These are phyloP conservation scores for Tetrapisispora phaffii DNA, from an alignment of 805 yeast genomes.

Conservation along the genomic window DNA sequence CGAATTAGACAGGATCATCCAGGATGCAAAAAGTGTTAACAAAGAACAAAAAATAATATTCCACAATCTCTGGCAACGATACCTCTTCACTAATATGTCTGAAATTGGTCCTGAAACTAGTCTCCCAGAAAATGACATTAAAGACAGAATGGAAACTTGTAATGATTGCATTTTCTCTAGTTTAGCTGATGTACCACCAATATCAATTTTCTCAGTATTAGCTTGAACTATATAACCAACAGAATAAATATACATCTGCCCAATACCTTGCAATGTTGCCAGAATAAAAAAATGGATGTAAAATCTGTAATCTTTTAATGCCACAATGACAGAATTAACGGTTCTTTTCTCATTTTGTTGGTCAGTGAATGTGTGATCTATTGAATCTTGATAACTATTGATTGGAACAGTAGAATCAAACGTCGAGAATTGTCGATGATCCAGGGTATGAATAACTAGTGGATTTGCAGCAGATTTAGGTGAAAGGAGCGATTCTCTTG, in stretches of 20 bases:
- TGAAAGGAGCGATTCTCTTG: not conserved
- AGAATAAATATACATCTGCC: conserved; percentile 63
- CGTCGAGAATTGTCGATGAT: not conserved
- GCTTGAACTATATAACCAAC: conserved; percentile 63
- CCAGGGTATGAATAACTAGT: not conserved
- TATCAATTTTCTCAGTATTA: conserved; percentile 28
- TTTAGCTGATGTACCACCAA: conserved; percentile 9
- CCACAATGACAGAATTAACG: not conserved
- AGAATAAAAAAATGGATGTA: conserved; percentile 45
- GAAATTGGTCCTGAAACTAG: conserved; percentile 55
- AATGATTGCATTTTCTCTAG: conserved; percentile 51
- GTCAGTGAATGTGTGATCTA: not conserved
- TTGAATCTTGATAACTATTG: not conserved
- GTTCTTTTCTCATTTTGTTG: not conserved
- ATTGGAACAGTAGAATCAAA: not conserved
- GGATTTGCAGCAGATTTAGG: not conserved
- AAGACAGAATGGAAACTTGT: conserved; percentile 59
- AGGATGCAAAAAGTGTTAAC: conserved; percentile 27
- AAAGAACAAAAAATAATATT: conserved; percentile 38
- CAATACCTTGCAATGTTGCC: conserved; percentile 50
- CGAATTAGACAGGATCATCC: conserved; percentile 19
- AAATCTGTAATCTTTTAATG: conserved; percentile 27
- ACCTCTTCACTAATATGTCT: conserved; percentile 45
- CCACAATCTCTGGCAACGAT: conserved; percentile 56
- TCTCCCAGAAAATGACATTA: conserved; percentile 58